Evolutionary conservation across 768 basidiomycete genomes (phyloP).

Genomic region (Lactarius vividus): DNA sequence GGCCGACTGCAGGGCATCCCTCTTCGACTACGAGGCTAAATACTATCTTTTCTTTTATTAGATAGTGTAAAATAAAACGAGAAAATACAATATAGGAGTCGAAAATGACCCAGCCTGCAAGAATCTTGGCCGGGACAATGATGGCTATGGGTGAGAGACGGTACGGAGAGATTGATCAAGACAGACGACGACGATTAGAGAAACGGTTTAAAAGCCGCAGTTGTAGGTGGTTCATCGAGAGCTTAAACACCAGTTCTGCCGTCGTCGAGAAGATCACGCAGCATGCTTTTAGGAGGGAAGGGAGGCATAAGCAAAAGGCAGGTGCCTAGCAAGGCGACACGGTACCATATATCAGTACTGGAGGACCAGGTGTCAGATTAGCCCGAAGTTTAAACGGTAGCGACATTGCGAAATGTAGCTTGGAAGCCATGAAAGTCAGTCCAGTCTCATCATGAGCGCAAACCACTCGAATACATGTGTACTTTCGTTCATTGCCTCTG

Average conservation of each 20-base stretch:
- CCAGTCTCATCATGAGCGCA: not conserved
- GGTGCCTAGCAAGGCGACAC: too few species aligned
- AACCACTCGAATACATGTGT: not conserved
- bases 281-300: too few species aligned
- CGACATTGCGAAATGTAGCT: not conserved
- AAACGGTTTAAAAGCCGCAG: not conserved
- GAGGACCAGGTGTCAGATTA: too few species aligned
- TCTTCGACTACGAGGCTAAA: not conserved
- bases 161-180: not conserved
- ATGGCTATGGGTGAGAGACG: not conserved
- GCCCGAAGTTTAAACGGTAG: not conserved
- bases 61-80: not conserved
- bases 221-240: not conserved
- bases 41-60: not conserved
- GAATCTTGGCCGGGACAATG: not conserved
- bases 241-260: too few species aligned
- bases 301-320: too few species aligned
- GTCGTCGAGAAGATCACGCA: too few species aligned
- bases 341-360: too few species aligned
- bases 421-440: not conserved
- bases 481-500: not conserved
- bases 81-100: not conserved
- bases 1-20: not conserved
- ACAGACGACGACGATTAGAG: not conserved
- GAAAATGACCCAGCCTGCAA: not conserved